Base-by-base conservation (phyloP, 179 eudicot species). In the Silene noctiflora region DNA sequence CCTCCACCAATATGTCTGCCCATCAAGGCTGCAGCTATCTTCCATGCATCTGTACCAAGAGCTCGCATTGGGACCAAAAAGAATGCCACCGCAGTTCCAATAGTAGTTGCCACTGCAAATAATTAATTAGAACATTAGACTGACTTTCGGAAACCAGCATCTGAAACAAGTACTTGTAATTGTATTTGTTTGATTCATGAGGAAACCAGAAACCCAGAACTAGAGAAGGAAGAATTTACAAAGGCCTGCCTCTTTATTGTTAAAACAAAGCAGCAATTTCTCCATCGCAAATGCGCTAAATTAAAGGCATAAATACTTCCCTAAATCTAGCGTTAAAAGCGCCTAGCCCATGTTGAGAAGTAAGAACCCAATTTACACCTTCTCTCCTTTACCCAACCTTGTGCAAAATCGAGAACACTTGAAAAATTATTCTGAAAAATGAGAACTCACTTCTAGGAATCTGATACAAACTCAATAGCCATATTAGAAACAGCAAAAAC, bases 1-100 rank as follows among this genome's bases (percentile, higher is more conserved):
- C 96, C 96, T 82, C 97, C 96, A 66, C 96, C 97, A 79, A 90
- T 92, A 80, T 92, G 91, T 76, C 97, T 88, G 66, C 93, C 96
- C 97, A 92, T 92, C 56, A 92, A 85, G 53, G 93, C 96, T 79
- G 97, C 90, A 55, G 97, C 96, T 80, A 92, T 90, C 84, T 90
- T 92, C 97, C 97, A 92, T 79, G 87, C 83, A 80, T 92, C 96
- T 79, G 81, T 81, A 75, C 93, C 97, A 77, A 92, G 96, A 27
- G 96, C 83, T 61, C 86, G 85, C 97, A 92, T 90, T 67, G 97
- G 97, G 73, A 92, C 96, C 82, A 92, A 35, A 77, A 80, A 77
- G 81, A 86, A 92, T 22, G 97, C 97, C 79, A 89, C 85, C 16
- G 66, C 77, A 56, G 97, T 92, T 51, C 97, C 97, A 76, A 88